Conservation (phyloP, 345 rosid species). For the Eucalyptus grandis region DNA sequence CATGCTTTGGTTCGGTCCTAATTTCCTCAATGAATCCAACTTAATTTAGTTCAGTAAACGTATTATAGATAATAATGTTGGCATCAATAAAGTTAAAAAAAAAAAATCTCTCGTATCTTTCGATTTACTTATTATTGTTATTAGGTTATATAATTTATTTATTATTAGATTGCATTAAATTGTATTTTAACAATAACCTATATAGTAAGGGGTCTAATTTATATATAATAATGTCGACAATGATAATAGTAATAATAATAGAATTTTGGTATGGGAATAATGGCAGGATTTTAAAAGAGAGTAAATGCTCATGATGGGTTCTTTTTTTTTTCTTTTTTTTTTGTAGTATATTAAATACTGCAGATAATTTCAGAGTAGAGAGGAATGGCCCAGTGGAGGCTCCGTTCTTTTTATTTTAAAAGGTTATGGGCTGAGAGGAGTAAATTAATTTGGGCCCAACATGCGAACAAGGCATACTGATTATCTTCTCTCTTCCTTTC, state of each 20-base stretch:
- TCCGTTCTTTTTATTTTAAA: background rate
- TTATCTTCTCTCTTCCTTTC: background rate
- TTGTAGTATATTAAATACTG: background rate
- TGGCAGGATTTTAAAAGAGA: background rate
- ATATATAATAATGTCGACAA: background rate
- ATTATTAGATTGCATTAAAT: background rate
- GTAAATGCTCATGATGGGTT: background rate
- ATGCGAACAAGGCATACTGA: background rate
- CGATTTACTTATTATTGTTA: too few species aligned
- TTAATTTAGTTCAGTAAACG: background rate
- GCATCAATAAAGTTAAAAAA: too few species aligned
- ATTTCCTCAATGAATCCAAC: background rate
- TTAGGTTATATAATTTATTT: background rate
- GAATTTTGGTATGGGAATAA: background rate
- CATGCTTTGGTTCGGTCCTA: too few species aligned
- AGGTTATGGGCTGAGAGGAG: background rate
- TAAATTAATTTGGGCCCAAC: background rate
- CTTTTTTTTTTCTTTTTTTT: accelerated
- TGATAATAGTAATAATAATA: too few species aligned
- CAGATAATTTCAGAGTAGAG: background rate
- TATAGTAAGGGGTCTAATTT: background rate
- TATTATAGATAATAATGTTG: too few species aligned
- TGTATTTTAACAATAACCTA: background rate
- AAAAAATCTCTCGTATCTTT: accelerated
- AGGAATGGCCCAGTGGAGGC: background rate